A percentile compares a stretch with the other conserved stretches of the same genome.
These are phyloP conservation scores for Selaginella moellendorffii DNA, from an alignment of 75 land plant genomes.

Conservation along the genomic window DNA sequence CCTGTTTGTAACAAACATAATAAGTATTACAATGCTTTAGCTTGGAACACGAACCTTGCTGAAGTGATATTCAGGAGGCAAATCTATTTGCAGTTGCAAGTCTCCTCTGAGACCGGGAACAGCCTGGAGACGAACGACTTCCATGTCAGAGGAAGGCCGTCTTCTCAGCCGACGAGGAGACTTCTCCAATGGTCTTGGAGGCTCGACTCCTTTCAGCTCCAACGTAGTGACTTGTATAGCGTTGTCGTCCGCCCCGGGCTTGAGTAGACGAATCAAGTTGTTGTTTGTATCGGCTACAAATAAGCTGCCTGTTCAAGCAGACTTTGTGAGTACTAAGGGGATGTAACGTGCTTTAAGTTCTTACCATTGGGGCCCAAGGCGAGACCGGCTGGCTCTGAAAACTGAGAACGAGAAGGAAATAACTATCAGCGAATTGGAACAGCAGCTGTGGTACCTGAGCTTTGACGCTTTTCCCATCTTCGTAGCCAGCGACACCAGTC, in stretches of 20 bases:
- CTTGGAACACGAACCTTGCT: conserved; percentile 66
- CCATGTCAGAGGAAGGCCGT: conserved; percentile 42
- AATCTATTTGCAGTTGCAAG: conserved; percentile 42
- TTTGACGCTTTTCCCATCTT: conserved; percentile 48
- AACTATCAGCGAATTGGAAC: neutral
- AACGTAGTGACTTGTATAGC: conserved; percentile 37
- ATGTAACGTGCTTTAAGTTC: no score
- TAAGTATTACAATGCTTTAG: neutral
- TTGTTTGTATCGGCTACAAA: conserved; percentile 93
- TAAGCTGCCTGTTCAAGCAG: conserved; percentile 32
- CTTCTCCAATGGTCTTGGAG: conserved; percentile 38
- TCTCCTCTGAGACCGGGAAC: conserved; percentile 41
- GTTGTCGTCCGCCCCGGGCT: conserved; percentile 28
- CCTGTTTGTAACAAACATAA: conserved; percentile 28
- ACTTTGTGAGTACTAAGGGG: neutral
- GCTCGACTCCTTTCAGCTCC: conserved; percentile 77
- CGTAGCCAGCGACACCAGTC: conserved; percentile 81
- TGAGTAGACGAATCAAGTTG: conserved; percentile 55
- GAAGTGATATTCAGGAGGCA: conserved; percentile 80
- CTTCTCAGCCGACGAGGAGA: conserved; percentile 51
- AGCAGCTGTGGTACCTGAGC: conserved; percentile 41
- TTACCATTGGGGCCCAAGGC: conserved; percentile 48
- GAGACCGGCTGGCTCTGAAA: conserved; percentile 82
- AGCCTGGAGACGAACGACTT: conserved; percentile 38
- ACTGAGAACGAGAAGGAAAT: conserved; percentile 35